A percentile compares a stretch with the other conserved stretches of the same genome.
These are phyloP conservation scores for Sarcodon aspratus DNA, from an alignment of 768 basidiomycete species.

Conservation along the genomic window DNA sequence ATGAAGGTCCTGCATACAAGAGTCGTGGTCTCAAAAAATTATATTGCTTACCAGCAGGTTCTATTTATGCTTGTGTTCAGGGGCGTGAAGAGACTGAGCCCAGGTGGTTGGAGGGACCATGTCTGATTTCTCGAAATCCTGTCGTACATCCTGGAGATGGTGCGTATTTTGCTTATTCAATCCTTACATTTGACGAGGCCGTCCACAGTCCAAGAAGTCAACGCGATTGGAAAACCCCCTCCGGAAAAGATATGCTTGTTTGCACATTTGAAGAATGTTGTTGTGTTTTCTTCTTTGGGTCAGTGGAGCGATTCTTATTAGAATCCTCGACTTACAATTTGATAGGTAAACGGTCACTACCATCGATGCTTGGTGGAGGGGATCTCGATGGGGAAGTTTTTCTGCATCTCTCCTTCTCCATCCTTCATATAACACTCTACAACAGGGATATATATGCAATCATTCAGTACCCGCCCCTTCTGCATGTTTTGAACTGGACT, in stretches of 20 bases:
- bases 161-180: conserved; percentile 11
- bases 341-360: conserved; percentile 47
- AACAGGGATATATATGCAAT: conserved; percentile 57
- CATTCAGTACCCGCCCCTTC: conserved; percentile 39
- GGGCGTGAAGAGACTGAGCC: conserved; percentile 35
- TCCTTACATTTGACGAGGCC: conserved; percentile 1
- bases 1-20: conserved; percentile 64
- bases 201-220: conserved; percentile 50
- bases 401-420: not conserved
- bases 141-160: conserved; percentile 71
- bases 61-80: conserved; percentile 44
- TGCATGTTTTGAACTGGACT: conserved; percentile 12
- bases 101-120: conserved; percentile 50
- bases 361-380: conserved; percentile 63
- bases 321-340: not conserved
- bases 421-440: conserved; percentile 1
- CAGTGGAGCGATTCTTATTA: conserved; percentile 4
- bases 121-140: conserved; percentile 53
- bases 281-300: conserved; percentile 62
- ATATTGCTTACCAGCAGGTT: not conserved
- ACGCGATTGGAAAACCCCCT: conserved; percentile 63
- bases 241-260: conserved; percentile 43
- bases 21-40: conserved; percentile 31
- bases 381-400: conserved; percentile 64
- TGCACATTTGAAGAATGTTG: conserved; percentile 50